phyloP scores from a whole-genome alignment of 768 basidiomycete genomes.

The Dendrothele bispora region DNA sequence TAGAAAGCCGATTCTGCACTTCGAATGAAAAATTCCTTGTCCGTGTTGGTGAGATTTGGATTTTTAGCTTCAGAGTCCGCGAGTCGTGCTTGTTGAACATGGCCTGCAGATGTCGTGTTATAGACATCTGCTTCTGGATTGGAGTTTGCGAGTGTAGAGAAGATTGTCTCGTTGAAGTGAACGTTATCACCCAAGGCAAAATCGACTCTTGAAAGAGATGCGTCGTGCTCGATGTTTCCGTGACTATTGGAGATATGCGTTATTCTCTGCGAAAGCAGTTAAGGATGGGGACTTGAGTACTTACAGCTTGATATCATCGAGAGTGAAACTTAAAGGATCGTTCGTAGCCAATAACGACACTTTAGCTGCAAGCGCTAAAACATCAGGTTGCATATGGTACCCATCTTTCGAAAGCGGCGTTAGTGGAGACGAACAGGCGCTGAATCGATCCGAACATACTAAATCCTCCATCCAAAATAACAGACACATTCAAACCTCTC shows the following conservation, averaged over 20 bases:
- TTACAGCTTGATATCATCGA: conserved; percentile 17
- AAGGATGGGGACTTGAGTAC: not conserved
- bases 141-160: too few relatives aligned
- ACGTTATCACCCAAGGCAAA: conserved; percentile 4
- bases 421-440: too few relatives aligned
- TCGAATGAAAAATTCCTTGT: conserved; percentile 11
- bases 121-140: conserved; percentile 13
- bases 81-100: conserved; percentile 7
- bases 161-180: conserved; percentile 5
- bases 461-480: not conserved
- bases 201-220: conserved; percentile 5
- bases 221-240: conserved; percentile 8
- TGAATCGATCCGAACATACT: not conserved
- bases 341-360: conserved; percentile 15
- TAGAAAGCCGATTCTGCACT: conserved; percentile 12
- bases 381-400: conserved; percentile 14
- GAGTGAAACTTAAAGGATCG: conserved; percentile 15
- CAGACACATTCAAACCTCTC: conserved; percentile 2
- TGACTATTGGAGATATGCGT: not conserved
- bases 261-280: not conserved
- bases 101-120: conserved; percentile 7
- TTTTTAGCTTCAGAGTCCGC: conserved; percentile 10
- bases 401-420: too few relatives aligned
- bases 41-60: conserved; percentile 9
- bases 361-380: conserved; percentile 11